Conservation (phyloP, 345 rosid genomes). For the Acer saccharum region DNA sequence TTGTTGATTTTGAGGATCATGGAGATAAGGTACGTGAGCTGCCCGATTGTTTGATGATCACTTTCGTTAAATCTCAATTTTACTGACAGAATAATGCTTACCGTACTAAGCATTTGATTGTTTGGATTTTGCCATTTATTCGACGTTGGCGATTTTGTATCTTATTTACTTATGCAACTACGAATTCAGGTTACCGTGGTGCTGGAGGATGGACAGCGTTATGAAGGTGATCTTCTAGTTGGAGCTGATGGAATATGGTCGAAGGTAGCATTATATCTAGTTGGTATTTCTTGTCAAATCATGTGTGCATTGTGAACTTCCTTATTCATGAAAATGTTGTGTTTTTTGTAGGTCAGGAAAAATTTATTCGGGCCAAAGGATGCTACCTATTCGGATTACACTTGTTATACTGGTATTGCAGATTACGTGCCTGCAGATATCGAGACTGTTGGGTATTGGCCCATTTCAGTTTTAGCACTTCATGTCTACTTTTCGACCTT, state of each 20-base stretch:
- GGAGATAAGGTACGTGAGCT: constrained; percentile 64
- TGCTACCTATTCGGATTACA: constrained; percentile 78
- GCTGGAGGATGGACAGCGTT: constrained; percentile 74
- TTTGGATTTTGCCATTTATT: constrained; percentile 7
- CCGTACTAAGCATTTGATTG: constrained; percentile 2
- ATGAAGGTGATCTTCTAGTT: constrained; percentile 84
- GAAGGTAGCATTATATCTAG: constrained; percentile 53
- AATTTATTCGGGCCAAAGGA: constrained; percentile 78
- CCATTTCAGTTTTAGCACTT: constrained; percentile 12
- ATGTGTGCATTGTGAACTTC: not conserved
- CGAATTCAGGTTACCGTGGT: constrained; percentile 65
- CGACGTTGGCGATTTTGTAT: not conserved
- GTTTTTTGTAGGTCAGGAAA: constrained; percentile 68
- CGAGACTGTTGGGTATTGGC: constrained; percentile 84
- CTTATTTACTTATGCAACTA: constrained; percentile 18
- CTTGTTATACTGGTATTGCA: constrained; percentile 94
- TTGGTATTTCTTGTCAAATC: not conserved
- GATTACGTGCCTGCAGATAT: constrained; percentile 92
- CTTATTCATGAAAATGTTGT: not conserved
- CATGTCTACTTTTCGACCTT: constrained; percentile 4
- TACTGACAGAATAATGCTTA: not conserved
- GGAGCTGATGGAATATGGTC: constrained; percentile 99
- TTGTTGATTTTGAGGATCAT: constrained; percentile 78
- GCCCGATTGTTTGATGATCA: constrained; percentile 3
- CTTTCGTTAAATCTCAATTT: not conserved